Base-by-base conservation (phyloP, 179 eudicot species). In the Spergularia azorica region DNA sequence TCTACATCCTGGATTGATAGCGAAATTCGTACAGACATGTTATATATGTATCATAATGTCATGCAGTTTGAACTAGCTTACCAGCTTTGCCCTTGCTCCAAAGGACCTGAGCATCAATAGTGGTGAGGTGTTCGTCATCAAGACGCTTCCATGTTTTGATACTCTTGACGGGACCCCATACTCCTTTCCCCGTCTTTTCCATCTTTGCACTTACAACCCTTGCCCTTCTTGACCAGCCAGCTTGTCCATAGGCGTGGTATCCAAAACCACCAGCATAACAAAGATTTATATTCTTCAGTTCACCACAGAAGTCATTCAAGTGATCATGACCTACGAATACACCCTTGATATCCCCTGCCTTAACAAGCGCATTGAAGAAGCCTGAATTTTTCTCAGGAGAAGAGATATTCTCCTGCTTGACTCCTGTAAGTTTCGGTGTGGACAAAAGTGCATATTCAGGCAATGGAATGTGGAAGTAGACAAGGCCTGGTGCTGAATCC, bases 241-340 rank as follows among this genome's bases (percentile, higher is more conserved):
- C 97, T 80, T 87, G 85, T 60, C 99, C 99, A 78, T 95, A 95
- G 8, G 99, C 99, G 85, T 95, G 99, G 82, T 95, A 95, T 18
- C 99, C 99, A 61, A 95, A 93, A 48, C 99, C 99, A 57, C 99
- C 98, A 20, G 88, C 94, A 76, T 95, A 95, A 67, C 98, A 95
- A 72, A 95, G 92, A 86, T 95, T 70, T 56, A 95, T 89, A 41
- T 89, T 87, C 64, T 74, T 81, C 43, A 89, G 76, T 84, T 89
- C 79, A 16, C 98, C 98, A 75, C 98, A 95, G 76, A 95, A 95
- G 80, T 95, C 98, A 78, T 95, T 95, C 79, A 84, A 57, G 74
- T 95, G 99, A 86, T 95, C 99, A 78, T 95, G 99, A 69, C 99
- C 99, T 0, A 81, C 81, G 76, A 93, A 95, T 58, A 83, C 97